Percentiles rank a stretch among this genome's conserved stretches.
phyloP scores from a whole-genome alignment of 2,329 filamentous ascomycete species.

The Scytalidium sp. region DNA sequence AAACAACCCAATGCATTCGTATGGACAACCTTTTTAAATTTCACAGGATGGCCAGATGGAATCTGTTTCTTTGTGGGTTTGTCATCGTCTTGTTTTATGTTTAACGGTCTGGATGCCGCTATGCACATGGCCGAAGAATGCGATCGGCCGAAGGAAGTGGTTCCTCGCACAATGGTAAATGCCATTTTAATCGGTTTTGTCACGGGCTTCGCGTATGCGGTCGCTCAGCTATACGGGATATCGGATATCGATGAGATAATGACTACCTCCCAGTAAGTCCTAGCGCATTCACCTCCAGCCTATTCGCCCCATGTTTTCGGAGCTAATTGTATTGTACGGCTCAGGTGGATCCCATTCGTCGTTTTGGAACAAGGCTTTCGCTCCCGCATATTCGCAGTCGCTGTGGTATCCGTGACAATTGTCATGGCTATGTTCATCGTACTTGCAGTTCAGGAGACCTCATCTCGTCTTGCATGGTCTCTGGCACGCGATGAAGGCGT shows the following conservation, averaged over 20 bases:
- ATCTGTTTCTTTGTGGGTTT: constrained; percentile 45
- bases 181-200: not conserved
- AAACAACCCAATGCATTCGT: constrained; percentile 4
- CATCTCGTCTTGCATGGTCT: not conserved
- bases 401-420: not conserved
- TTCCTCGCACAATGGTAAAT: not conserved
- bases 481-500: not conserved
- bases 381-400: not conserved
- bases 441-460: not conserved
- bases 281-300: too few relatives aligned
- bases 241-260: not conserved
- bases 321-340: too few relatives aligned
- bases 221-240: not conserved
- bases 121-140: constrained; percentile 44
- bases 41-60: constrained; percentile 40
- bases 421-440: not conserved
- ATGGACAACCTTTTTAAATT: constrained; percentile 32
- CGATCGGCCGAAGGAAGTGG: not conserved
- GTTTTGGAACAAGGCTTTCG: not conserved
- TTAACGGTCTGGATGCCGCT: constrained; percentile 39
- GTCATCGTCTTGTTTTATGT: constrained; percentile 34
- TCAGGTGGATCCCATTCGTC: not conserved
- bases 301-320: too few relatives aligned
- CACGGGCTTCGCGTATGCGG: not conserved
- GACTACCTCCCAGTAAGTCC: not conserved